Percentiles rank a stretch among this genome's conserved stretches.
Conservation (phyloP, 805 yeast species). For the Nakazawaea molendinolei region DNA sequence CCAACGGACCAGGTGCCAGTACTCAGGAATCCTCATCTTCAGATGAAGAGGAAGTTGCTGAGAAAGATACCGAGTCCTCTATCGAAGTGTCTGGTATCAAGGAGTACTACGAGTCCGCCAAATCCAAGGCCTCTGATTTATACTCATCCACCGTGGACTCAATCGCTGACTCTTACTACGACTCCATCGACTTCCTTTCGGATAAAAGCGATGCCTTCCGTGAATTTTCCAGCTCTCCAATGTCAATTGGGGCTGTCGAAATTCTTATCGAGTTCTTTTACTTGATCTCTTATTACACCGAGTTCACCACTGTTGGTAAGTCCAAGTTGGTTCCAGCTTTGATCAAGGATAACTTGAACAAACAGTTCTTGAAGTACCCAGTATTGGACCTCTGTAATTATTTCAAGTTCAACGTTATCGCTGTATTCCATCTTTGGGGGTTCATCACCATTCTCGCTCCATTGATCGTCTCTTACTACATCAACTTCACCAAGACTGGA, state of each 20-base stretch:
- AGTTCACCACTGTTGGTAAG: constrained; percentile 8
- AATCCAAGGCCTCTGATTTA: constrained; percentile 1
- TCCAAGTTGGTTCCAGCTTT: constrained; percentile 18
- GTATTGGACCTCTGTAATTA: constrained; percentile 33
- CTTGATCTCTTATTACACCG: constrained; percentile 3
- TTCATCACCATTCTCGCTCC: constrained; percentile 35
- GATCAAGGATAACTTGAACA: constrained; percentile 20
- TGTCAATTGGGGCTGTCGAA: not conserved
- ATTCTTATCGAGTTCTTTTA: constrained; percentile 3
- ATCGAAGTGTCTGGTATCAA: no score
- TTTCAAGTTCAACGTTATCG: constrained; percentile 21
- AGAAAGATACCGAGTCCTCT: constrained; percentile 8
- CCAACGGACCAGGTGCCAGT: constrained; percentile 5
- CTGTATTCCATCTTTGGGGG: constrained; percentile 35
- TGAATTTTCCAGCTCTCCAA: constrained; percentile 8
- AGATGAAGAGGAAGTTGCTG: constrained; percentile 10
- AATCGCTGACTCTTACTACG: not conserved
- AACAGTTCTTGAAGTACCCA: constrained; percentile 15
- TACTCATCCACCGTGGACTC: not conserved
- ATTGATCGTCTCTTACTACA: constrained; percentile 36
- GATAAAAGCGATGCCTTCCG: constrained; percentile 10
- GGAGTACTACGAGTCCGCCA: no score
- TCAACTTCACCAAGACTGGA: constrained; percentile 42
- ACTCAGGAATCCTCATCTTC: constrained; percentile 3
- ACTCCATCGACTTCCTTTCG: constrained; percentile 1